phyloP scores from a whole-genome alignment of 148 eudicot genomes.

The Pouteria glomerata region DNA sequence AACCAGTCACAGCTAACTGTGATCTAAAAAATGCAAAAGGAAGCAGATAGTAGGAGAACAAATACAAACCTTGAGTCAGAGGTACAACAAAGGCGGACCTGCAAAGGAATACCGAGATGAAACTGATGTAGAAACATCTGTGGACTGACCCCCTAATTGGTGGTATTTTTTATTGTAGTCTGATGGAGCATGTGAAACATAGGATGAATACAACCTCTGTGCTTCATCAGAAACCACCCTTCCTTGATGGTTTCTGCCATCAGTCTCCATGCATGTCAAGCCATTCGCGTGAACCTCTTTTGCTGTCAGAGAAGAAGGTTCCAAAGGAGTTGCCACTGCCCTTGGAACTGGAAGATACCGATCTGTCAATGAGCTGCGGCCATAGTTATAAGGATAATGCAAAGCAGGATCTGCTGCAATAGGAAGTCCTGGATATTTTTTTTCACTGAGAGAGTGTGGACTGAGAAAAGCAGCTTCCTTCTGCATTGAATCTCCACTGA shows the following conservation, averaged over 20 bases:
- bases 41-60: not conserved
- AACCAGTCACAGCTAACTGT: too few relatives aligned
- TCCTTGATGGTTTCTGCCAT: constrained; percentile 14
- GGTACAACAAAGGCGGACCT: constrained; percentile 30
- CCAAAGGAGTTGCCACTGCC: constrained; percentile 23
- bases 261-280: constrained; percentile 3
- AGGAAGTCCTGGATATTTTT: constrained; percentile 49
- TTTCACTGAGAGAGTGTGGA: constrained; percentile 39
- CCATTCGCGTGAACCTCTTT: constrained; percentile 25
- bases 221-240: constrained; percentile 24
- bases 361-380: constrained; percentile 37
- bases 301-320: constrained; percentile 19
- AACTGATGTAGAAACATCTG: constrained; percentile 33
- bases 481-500: constrained; percentile 14
- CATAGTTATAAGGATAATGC: constrained; percentile 26
- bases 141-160: constrained; percentile 21
- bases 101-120: constrained; percentile 65
- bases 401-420: constrained; percentile 26
- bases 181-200: constrained; percentile 25
- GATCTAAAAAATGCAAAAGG: too few relatives aligned
- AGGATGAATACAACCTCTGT: constrained; percentile 22
- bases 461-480: constrained; percentile 13
- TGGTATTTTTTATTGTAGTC: constrained; percentile 21
- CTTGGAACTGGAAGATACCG: constrained; percentile 29
- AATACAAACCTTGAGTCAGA: constrained; percentile 10